Percentiles rank a stretch among this genome's conserved stretches.
These are phyloP conservation scores for Noccaea bulbosa DNA, from an alignment of 345 rosid genomes.

Conservation along the genomic window DNA sequence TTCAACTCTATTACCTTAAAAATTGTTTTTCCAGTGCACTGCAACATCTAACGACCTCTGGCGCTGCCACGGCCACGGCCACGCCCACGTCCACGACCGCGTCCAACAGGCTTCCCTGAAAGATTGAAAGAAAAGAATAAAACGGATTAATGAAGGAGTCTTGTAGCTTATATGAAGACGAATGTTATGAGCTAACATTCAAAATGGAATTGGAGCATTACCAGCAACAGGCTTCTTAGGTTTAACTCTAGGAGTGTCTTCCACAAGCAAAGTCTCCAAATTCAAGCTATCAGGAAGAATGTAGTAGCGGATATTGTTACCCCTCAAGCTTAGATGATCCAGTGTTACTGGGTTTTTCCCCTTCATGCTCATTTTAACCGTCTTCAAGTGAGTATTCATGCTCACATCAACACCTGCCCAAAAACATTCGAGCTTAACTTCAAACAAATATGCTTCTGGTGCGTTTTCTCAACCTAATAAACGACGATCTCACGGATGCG, in stretches of 20 bases:
- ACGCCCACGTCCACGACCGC: constrained; percentile 91
- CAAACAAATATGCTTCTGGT: neutral
- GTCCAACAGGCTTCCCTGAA: constrained; percentile 81
- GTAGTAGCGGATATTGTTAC: constrained; percentile 93
- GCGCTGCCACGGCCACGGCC: constrained; percentile 85
- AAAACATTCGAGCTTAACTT: constrained; percentile 22
- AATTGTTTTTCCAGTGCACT: constrained; percentile 10
- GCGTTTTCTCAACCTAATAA: constrained; percentile 15
- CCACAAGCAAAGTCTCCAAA: constrained; percentile 93
- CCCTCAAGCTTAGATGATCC: constrained; percentile 94
- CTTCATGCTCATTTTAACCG: constrained; percentile 86
- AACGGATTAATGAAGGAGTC: constrained; percentile 12
- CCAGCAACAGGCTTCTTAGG: constrained; percentile 98
- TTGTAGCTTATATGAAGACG: neutral
- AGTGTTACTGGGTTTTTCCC: constrained; percentile 88
- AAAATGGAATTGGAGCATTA: constrained; percentile 48
- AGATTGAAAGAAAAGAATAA: neutral
- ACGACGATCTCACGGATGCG: neutral
- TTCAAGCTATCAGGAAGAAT: constrained; percentile 99
- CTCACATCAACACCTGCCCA: constrained; percentile 91
- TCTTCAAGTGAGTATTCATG: constrained; percentile 97
- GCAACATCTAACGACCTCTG: constrained; percentile 66
- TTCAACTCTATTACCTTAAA: constrained; percentile 26
- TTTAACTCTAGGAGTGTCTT: constrained; percentile 93
- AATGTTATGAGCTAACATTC: neutral